Evolutionary conservation across 306 rosid genomes (phyloP), one percentile per base, ranked within the genome.

Genomic region (Potentilla sterilis): DNA sequence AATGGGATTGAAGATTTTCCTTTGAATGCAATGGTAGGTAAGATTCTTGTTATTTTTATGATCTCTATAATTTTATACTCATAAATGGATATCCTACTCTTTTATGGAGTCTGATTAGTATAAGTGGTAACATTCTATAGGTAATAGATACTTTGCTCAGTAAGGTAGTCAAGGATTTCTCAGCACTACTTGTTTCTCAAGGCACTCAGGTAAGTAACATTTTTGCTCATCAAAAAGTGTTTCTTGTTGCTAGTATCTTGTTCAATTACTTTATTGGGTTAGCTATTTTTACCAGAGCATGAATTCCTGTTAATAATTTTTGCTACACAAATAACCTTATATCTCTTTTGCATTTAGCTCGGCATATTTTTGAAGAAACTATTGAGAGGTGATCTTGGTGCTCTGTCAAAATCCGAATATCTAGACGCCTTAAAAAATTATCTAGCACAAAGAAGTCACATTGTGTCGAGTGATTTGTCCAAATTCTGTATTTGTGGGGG

Each of bases 11-110:
- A 86, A 64, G 97, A 92, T 72, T 80, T 86, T 43, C 96, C 97
- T 42, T 72, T 95, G 84, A 95, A 90, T 95, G 82, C 92, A 92
- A 92, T 81, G 98, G 98, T 95, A 80, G 98, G 97, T 95, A 95
- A 92, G 98, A 87, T 68, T 61, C 83, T 85, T 80, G 32, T 79
- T 78, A 13, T 41, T 12, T 2, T 11, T 79, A 51, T 71, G 57
- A 41, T 34, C 37, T 5, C 6, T 62, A n/a, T 44, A 21, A 4
- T 57, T 14, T 65, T 24, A 14, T 7, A 28, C 55, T 41, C 10
- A 19, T 15, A 19, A 43, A 59, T 68, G 21, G 1, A 73, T 3
- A 61, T 49, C 9, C 18, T 70, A 38, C 43, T 81, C 54, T 62
- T 76, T 80, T 78, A 19, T 42, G 71, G 47, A 59, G 67, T 81